Evolutionary conservation across 306 rosid genomes (phyloP), one percentile per base, ranked within the genome.

Genomic region (Pyrus communis): DNA sequence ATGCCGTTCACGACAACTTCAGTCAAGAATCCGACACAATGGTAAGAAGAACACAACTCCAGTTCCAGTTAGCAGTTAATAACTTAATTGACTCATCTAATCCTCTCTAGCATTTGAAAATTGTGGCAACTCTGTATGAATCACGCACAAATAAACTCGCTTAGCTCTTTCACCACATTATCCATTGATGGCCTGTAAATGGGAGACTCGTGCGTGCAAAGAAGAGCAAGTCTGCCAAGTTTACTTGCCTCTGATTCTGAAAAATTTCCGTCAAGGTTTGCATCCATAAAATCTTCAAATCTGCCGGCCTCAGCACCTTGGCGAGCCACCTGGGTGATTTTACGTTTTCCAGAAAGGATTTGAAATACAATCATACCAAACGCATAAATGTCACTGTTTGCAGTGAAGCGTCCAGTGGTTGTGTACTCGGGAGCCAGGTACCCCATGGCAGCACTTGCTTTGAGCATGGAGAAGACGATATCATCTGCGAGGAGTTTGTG

Each of bases 401-500:
- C 88, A 0, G 93, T 93, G 78, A 91, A 83, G 60, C 91, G 89
- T 25, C 98, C 98, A 0, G 92, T 93, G 38, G 75, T 79, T 14
- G 89, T 54, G 78, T 93, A 93, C 75, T 93, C 98, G 0, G 98
- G 98, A 40, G 96, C 90, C 54, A 93, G 82, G 77, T 91, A 93
- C 73, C 98, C 98, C 92, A 82, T 86, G 69, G 96, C 98, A 42
- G 98, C 97, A 78, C 92, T 88, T 46, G 87, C 92, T 83, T 93
- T 93, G 73, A 93, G 96, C 77, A 84, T 80, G 11, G 91, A 91
- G 78, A 84, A 93, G 83, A 91, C 81, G 28, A 86, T 84, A 76
- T 93, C 98, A 45, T 91, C 96, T 62, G 89, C 97, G 43, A 93
- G 97, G 27, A 93, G 97, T 70, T 93, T 91, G 89, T 91, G 96